phyloP scores from a whole-genome alignment of 441 rosid genomes.

The Gossypium trilobum region DNA sequence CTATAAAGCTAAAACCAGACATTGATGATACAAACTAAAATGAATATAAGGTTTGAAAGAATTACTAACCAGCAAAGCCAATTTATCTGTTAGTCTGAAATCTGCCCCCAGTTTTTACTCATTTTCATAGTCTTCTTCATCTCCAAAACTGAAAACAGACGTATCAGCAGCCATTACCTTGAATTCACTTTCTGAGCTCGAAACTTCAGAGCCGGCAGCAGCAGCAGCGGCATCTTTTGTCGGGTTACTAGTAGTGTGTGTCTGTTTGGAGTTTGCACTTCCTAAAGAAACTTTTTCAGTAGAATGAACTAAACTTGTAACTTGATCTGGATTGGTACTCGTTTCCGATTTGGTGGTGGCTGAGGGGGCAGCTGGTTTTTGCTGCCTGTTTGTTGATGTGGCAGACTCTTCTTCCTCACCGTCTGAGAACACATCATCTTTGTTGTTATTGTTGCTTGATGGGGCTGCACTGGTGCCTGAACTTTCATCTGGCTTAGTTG shows the following conservation, averaged over 20 bases:
- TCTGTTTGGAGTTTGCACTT: conserved; percentile 26
- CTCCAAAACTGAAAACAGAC: conserved; percentile 84
- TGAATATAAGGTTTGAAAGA: too few relatives aligned
- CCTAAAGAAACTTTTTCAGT: conserved; percentile 56
- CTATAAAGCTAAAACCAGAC: too few relatives aligned
- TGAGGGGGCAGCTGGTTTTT: conserved; percentile 28
- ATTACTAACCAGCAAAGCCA: too few relatives aligned
- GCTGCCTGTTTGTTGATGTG: conserved; percentile 33
- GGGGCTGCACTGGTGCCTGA: conserved; percentile 23
- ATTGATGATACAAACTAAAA: too few relatives aligned
- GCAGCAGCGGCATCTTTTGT: conserved; percentile 16
- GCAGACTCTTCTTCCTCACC: conserved; percentile 3
- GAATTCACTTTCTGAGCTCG: conserved; percentile 59
- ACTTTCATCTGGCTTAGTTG: conserved; percentile 33
- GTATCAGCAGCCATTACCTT: conserved; percentile 98
- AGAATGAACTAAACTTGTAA: conserved; percentile 36
- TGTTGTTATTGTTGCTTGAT: conserved; percentile 1
- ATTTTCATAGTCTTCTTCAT: conserved; percentile 81
- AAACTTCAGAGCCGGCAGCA: conserved; percentile 8
- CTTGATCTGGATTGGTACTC: conserved; percentile 33
- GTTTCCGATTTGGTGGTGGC: conserved; percentile 30
- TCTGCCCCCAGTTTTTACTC: conserved; percentile 30
- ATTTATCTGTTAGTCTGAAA: too few relatives aligned
- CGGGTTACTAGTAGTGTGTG: conserved; percentile 18
- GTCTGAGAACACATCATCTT: conserved; percentile 47